A percentile compares a stretch with the other conserved stretches of the same genome.
Conservation (phyloP, 805 yeast species). For the Candida multigemmis region DNA sequence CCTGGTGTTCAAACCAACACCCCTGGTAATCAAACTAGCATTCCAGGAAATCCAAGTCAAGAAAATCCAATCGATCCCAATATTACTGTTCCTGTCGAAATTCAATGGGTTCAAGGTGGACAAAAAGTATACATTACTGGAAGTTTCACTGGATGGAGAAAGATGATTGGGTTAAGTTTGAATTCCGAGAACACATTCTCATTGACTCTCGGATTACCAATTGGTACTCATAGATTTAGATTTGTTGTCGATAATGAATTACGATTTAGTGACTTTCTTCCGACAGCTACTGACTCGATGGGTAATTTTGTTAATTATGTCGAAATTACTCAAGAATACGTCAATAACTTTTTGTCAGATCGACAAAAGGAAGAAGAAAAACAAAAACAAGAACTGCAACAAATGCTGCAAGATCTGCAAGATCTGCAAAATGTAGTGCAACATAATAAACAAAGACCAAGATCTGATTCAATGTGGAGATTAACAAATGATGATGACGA, state of each 20-base stretch:
- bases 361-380: constrained; percentile 13
- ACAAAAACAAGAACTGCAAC: constrained; percentile 6
- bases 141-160: constrained; percentile 96
- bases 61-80: too few species aligned
- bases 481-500: constrained; percentile 65
- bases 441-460: constrained; percentile 8
- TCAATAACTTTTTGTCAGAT: constrained; percentile 18
- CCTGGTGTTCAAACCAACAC: too few species aligned
- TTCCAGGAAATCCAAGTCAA: constrained; percentile 4
- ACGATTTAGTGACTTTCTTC: constrained; percentile 76
- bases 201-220: constrained; percentile 70
- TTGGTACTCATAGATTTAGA: constrained; percentile 88
- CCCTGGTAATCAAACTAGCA: too few species aligned
- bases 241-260: constrained; percentile 92
- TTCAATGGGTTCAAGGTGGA: constrained; percentile 96
- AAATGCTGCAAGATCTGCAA: constrained; percentile 5
- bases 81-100: constrained; percentile 46
- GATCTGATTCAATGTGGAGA: constrained; percentile 55
- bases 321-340: constrained; percentile 50
- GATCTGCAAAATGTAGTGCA: constrained; percentile 2
- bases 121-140: constrained; percentile 92
- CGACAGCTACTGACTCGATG: constrained; percentile 96
- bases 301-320: constrained; percentile 92
- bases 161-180: constrained; percentile 80
- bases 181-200: constrained; percentile 47